Evolutionary conservation across 176 grass and related monocot species (phyloP), one percentile per base, ranked within the genome.

Genomic region (Musa beccarii): DNA sequence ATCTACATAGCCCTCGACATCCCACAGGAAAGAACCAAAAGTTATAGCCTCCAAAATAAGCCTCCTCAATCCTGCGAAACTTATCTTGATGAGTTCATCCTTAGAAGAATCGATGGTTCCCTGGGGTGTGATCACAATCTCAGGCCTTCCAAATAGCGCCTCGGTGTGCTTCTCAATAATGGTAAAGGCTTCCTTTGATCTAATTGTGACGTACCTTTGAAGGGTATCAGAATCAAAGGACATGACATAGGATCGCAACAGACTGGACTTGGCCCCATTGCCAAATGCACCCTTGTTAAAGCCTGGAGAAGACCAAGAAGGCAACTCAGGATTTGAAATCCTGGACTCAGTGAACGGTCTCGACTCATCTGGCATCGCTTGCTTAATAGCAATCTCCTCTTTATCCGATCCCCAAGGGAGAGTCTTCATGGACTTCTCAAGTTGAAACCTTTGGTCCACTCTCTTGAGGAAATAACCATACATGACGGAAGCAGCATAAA

Each of bases 381-480:
- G 87, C 78, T 89, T 92, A 53, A 79, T 67, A 9, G 76, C 77
- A 75, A 77, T 34, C 1, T 84, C 76, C 57, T 83, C 85, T 59
- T 83, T 63, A 57, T 89, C 84, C 66, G 83, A 75, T 63, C 87
- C 92, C 89, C 83, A 89, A 11, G 89, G 92, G 65, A 92, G 92
- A 76, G 73, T 73, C 76, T 96, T 89, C 82, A 93, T 89, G 6
- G 86, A 84, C 75, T 93, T 91, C 84, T 98, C 94, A 0, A 98
- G 94, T 63, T 98, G 94, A 79, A 98, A 98, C 29, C 94, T 87
- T 76, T 93, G 82, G 73, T 98, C 94, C 24, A 97, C 88, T 66
- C 94, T 75, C 85, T 87, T 91, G 29, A 98, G 90, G 84, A 93
- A 98, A 68, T 98, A 98, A 14, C 94, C 94, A 66, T 93, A 93